phyloP scores from a whole-genome alignment of 2,329 filamentous ascomycete species.

The Sphaceloma murrayae region DNA sequence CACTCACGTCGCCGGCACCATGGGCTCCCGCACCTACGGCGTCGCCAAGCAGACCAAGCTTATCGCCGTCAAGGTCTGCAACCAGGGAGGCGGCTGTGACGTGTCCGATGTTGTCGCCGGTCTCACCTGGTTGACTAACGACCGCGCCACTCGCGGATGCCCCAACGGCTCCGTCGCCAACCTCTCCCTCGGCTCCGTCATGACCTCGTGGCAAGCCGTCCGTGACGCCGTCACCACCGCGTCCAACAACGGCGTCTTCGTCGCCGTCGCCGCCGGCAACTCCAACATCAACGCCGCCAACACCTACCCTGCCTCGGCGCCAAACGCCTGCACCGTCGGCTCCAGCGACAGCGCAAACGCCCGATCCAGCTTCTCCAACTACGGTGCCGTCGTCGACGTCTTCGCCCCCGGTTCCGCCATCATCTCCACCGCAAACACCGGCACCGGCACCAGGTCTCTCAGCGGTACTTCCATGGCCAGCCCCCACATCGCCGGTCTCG shows the following conservation, averaged over 20 bases:
- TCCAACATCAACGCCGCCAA: constrained; percentile 24
- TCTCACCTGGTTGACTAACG: constrained; percentile 38
- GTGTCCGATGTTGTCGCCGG: constrained; percentile 42
- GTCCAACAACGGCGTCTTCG: constrained; percentile 31
- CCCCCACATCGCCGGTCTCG: constrained; percentile 57
- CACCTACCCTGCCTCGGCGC: constrained; percentile 30
- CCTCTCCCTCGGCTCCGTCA: constrained; percentile 35
- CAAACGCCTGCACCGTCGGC: constrained; percentile 31
- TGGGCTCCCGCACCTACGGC: constrained; percentile 50
- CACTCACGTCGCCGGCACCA: constrained; percentile 53
- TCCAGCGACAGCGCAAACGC: constrained; percentile 26
- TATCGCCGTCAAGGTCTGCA: constrained; percentile 45
- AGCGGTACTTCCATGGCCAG: constrained; percentile 57
- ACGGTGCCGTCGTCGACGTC: constrained; percentile 31
- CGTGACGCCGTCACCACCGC: constrained; percentile 32
- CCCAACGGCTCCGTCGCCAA: constrained; percentile 34
- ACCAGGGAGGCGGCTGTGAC: constrained; percentile 37
- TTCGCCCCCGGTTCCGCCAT: constrained; percentile 31
- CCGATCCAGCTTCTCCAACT: constrained; percentile 33
- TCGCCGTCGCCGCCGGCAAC: constrained; percentile 32
- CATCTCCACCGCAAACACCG: constrained; percentile 22
- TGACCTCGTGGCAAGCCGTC: constrained; percentile 31
- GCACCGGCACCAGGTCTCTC: constrained; percentile 32
- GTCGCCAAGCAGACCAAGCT: constrained; percentile 50
- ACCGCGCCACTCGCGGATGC: constrained; percentile 35